A percentile compares a stretch with the other conserved stretches of the same genome.
phyloP scores from a whole-genome alignment of 306 rosid species.

The Citrullus colocynthis region DNA sequence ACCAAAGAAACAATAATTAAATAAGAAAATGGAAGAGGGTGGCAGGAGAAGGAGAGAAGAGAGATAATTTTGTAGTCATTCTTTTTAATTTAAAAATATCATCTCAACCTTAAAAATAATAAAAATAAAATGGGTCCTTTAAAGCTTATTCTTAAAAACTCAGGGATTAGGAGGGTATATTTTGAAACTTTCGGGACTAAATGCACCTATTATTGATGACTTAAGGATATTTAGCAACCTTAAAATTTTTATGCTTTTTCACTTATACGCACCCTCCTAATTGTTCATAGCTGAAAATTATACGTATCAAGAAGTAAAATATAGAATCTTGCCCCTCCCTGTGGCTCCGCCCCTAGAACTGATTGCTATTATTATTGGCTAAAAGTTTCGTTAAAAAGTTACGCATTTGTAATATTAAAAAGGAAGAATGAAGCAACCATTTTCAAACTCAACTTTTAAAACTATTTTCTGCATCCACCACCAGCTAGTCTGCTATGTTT shows the following conservation, averaged over 20 bases:
- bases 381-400: neutral
- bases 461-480: neutral
- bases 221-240: no score
- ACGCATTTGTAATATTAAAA: neutral
- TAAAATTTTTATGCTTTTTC: neutral
- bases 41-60: no score
- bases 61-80: no score
- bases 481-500: neutral
- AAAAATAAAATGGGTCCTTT: no score
- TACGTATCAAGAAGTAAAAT: neutral
- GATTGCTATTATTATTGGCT: neutral
- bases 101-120: no score
- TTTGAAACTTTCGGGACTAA: no score
- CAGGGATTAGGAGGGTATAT: no score
- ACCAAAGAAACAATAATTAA: no score
- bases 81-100: no score
- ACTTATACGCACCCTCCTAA: neutral
- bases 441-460: neutral
- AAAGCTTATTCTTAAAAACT: no score
- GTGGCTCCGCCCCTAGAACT: neutral
- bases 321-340: neutral
- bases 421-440: neutral
- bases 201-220: no score
- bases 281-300: neutral
- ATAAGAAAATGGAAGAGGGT: no score